Percentiles rank a stretch among this genome's conserved stretches.
phyloP scores from a whole-genome alignment of 2,329 filamentous ascomycete genomes.

The Pseudonectria buxi region DNA sequence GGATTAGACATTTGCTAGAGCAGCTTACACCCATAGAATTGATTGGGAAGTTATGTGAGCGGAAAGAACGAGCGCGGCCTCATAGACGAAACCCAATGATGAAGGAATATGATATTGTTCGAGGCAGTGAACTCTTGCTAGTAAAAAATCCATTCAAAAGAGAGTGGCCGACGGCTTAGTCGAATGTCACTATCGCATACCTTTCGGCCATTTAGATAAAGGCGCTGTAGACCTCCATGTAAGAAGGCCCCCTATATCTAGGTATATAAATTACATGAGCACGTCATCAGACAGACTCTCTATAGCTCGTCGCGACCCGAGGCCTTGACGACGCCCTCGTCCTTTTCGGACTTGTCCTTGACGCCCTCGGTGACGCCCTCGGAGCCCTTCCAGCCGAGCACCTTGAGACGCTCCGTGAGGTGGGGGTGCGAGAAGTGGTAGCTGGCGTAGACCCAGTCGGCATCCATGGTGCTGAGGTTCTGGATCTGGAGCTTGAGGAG shows the following conservation, averaged over 20 bases:
- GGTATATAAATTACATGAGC: not conserved
- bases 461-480: slow-evolving; percentile 97
- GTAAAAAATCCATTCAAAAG: too few species aligned
- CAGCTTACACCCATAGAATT: too few species aligned
- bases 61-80: too few species aligned
- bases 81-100: too few species aligned
- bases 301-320: slow-evolving; percentile 70
- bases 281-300: slow-evolving; percentile 10
- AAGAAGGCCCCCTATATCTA: too few species aligned
- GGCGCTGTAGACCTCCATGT: too few species aligned
- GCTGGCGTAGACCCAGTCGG: slow-evolving; percentile 95
- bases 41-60: too few species aligned
- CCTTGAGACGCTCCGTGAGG: slow-evolving; percentile 84
- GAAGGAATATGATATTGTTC: too few species aligned
- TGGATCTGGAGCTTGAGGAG: slow-evolving; percentile 97
- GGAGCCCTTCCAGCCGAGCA: slow-evolving; percentile 75
- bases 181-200: too few species aligned
- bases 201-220: too few species aligned
- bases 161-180: too few species aligned
- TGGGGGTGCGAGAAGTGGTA: slow-evolving; percentile 99
- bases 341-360: slow-evolving; percentile 33
- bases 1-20: slow-evolving; percentile 15
- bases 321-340: slow-evolving; percentile 53
- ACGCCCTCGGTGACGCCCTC: slow-evolving; percentile 35
- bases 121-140: too few species aligned